Conservation (phyloP, 2,329 filamentous ascomycete species). For the Ilyonectria destructans region DNA sequence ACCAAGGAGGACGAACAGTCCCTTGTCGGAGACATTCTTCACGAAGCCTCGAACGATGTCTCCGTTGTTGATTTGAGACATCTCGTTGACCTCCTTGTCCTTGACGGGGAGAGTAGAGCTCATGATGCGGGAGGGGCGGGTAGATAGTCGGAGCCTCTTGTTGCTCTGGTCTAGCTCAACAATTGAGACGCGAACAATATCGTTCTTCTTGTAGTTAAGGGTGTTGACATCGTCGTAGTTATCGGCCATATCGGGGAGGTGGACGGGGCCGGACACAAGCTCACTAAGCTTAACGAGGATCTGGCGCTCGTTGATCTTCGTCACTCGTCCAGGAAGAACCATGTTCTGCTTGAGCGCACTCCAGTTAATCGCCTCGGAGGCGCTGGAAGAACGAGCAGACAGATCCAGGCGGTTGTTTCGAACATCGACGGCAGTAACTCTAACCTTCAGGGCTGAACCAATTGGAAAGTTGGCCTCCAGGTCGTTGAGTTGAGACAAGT, state of each 20-base stretch:
- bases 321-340: conserved; percentile 87
- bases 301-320: conserved; percentile 87
- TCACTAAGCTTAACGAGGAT: conserved; percentile 91
- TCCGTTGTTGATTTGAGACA: conserved; percentile 81
- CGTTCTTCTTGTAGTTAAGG: conserved; percentile 83
- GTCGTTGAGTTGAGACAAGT: conserved; percentile 84
- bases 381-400: conserved; percentile 78
- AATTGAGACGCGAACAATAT: conserved; percentile 90
- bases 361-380: conserved; percentile 71
- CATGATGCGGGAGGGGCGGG: conserved; percentile 89
- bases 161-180: conserved; percentile 85
- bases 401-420: conserved; percentile 86
- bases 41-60: conserved; percentile 92
- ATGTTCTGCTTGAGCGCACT: conserved; percentile 83
- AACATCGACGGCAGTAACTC: conserved; percentile 82
- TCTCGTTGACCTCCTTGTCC: conserved; percentile 83
- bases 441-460: conserved; percentile 89
- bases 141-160: conserved; percentile 87
- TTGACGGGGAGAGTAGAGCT: conserved; percentile 87
- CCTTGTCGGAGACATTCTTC: conserved; percentile 90
- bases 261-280: conserved; percentile 82
- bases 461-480: conserved; percentile 87
- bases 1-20: conserved; percentile 88
- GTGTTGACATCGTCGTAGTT: conserved; percentile 88
- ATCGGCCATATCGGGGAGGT: conserved; percentile 88